Percentiles rank a stretch among this genome's conserved stretches.
phyloP scores from a whole-genome alignment of 345 rosid species.

The Raphanus sativus region DNA sequence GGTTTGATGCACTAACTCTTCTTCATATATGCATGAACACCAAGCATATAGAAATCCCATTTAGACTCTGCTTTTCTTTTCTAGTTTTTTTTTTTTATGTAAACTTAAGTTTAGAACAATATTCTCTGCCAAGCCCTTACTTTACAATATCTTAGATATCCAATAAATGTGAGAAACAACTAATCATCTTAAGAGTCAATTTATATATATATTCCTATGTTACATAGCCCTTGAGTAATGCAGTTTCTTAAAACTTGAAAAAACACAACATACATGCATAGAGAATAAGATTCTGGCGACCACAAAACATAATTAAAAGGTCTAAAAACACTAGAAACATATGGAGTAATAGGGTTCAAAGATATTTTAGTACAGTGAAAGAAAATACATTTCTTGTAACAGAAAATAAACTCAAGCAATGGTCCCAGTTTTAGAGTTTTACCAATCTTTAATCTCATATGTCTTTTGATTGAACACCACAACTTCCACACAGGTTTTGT shows the following conservation, averaged over 20 bases:
- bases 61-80: neutral
- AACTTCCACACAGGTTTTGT: conserved; percentile 56
- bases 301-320: too few relatives aligned
- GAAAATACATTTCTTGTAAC: conserved; percentile 35
- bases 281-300: neutral
- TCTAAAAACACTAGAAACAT: neutral
- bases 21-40: neutral
- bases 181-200: neutral
- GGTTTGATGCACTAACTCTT: neutral
- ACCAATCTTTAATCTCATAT: conserved; percentile 18
- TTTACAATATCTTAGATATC: neutral
- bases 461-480: neutral
- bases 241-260: neutral
- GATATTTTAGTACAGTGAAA: conserved; percentile 29
- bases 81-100: neutral
- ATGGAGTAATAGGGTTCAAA: conserved; percentile 22
- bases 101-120: neutral
- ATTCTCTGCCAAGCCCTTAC: neutral
- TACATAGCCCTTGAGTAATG: neutral
- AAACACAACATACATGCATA: conserved; percentile 1
- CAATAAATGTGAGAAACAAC: neutral
- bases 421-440: conserved; percentile 18
- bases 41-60: neutral
- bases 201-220: neutral
- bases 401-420: conserved; percentile 29